Base-by-base conservation (phyloP, 2,329 filamentous ascomycete species). In the Fusarium nematophilum region DNA sequence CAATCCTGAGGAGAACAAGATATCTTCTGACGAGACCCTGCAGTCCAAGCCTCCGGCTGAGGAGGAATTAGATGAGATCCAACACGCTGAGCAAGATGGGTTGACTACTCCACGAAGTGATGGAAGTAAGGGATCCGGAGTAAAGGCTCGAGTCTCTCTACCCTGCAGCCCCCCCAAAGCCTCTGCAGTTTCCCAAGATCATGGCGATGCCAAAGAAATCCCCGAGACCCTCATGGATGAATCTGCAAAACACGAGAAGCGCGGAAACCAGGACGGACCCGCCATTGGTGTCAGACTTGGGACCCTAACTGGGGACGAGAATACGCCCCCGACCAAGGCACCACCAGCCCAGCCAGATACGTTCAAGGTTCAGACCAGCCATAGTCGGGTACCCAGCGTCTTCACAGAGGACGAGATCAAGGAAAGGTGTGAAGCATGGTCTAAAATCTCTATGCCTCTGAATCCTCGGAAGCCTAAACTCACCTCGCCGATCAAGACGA, bases 401-500 rank as follows among this genome's bases (percentile, higher is more conserved):
- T 74, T 73, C 30, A 73, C 73, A 10, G 64, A 69, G 37, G 57
- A 70, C 40, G 59, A 76, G 50, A 72, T 74, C 27, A 68, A 69
- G 57, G 64, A 61, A 31, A 69, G 73, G 50, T 69, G 62, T 55
- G 62, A 68, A 65, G 67, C 65, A 45, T 74, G 71, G 72, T 64
- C 72, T 66, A 73, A 66, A 51, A 75, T 76, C 59, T 57, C 69
- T 31, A 70, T 75, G 71, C 73, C 74, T 37, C 53, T 73, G 48
- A 58, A 66, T 51, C 69, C 60, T 43, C 64, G 46, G 31, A 64
- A 63, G 42, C n/a, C 47, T 14, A 60, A 55, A 17, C 37, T 42
- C 13, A 14, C 49, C 17, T 56, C 55, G 10, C 42, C 53, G 27
- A 47, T 34, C 5, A 53, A 56, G 40, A 10, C 18, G 5, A 38